A percentile compares a stretch with the other conserved stretches of the same genome.
Conservation (phyloP, 148 eudicot genomes). For the Amaranthus hypochondriacus region DNA sequence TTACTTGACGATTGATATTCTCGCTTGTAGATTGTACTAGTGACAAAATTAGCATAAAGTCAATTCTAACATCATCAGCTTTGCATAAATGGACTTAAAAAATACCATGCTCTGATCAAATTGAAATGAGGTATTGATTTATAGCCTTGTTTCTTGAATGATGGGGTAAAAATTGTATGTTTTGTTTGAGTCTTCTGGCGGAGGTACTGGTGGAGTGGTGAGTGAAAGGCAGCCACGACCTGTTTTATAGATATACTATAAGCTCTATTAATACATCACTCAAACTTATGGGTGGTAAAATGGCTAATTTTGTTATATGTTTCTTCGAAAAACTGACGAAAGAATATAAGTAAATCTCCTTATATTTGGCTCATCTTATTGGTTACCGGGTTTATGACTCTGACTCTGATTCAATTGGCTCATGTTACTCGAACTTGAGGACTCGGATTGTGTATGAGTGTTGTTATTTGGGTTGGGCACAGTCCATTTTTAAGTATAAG, state of each 20-base stretch:
- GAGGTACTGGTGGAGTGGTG: too few species aligned
- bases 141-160: neutral
- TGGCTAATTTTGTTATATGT: neutral
- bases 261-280: neutral
- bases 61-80: too few species aligned
- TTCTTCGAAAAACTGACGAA: neutral
- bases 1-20: too few species aligned
- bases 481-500: neutral
- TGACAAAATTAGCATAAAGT: too few species aligned
- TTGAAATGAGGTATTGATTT: neutral
- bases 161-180: neutral
- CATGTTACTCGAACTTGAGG: neutral
- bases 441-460: neutral
- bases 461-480: neutral
- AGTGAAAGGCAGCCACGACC: too few species aligned
- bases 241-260: too few species aligned
- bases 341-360: neutral
- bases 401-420: too few species aligned
- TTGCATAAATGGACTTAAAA: too few species aligned
- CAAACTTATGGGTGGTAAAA: neutral
- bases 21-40: too few species aligned
- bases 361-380: neutral
- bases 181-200: neutral
- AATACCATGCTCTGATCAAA: neutral
- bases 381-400: too few species aligned